Evolutionary conservation across 495 filamentous ascomycete genomes (phyloP), one percentile per base, ranked within the genome.

Genomic region (Delitschia confertaspora): DNA sequence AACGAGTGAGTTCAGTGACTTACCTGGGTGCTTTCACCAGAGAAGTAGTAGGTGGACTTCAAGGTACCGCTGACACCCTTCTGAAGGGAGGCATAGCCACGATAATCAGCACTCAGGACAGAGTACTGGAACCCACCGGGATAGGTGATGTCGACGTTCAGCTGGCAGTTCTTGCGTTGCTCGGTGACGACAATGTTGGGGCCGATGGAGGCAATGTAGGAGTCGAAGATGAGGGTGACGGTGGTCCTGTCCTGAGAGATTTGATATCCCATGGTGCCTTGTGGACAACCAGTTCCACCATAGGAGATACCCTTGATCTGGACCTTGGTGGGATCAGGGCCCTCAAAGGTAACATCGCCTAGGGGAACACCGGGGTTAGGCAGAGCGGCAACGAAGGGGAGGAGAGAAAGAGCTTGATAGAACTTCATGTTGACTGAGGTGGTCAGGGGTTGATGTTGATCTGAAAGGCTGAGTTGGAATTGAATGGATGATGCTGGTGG

Each of bases 231-330:
- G 41, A 73, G 56, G 10, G 68, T 71, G 26, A 65, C 63, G 36
- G 68, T 70, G 32, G 68, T 70, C 60, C 64, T 64, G 56, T 76
- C 71, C 11, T 61, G 51, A 17, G 71, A 70, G 56, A 76, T 61
- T 51, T 63, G 63, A 36, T 63, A 69, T 25, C 65, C 62, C 20
- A 75, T 65, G 38, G 65, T 62, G 31, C 66, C 65, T 56, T 75
- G 70, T 17, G 69, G 70, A 57, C 74, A 78, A 19, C 73, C 73
- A 53, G 68, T 75, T 39, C 74, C 74, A 37, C 64, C 69, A 53
- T 67, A 73, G n/a, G 61, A 59, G 31, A 72, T 55, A 38, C 54
- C 61, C 6, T 44, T 43, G 53, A 71, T 67, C 18, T 41, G 13
- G 23, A 57, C 53, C 40, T 48, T 9, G 6, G 17, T 43, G 17